Base-by-base conservation (phyloP, 768 basidiomycete genomes). In the Hirschioporus abietinus region DNA sequence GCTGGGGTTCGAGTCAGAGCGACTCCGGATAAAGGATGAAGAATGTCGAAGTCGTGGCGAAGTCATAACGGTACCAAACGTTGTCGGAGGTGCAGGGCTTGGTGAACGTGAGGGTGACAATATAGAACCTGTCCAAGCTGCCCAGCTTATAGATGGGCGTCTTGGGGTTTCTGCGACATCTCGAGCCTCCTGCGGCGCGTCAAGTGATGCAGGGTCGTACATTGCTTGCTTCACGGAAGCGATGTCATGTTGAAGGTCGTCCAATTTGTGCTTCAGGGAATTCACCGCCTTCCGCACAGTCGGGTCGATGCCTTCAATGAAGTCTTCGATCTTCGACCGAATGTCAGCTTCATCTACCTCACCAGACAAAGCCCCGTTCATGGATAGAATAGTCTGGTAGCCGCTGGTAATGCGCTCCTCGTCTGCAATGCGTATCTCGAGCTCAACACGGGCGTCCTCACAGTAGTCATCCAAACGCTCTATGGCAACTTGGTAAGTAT, bases 401-500 rank as follows among this genome's bases (percentile, higher is more conserved):
- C 91, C 91, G 8, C 81, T 82, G 7, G 80, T 78, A 0, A 88
- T 79, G 17, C 93, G 81, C 12, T 81, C 82, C 68, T 91, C 91
- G 72, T 95, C 92, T 1, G 89, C 83, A 10, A 88, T 77, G 25
- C 86, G 84, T 57, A 94, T 93, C 76, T 94, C 92, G 24, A 95
- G 77, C 72, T 94, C 92, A 10, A 95, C 92, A 0, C 90, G 85
- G 0, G 86, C 86, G 69, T 93, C 92, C 73, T 93, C 92, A 5
- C 84, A 84, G 72, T 84, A 91, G 72, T 95, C 90, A 64, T 86
- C 81, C 58, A 95, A 79, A 8, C 92, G 81, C 26, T 85, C 80
- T 20, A 90, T 76, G 6, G 86, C 88, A 0, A 78, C 79, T 23
- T 76, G 77, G 3, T 72, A 68, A 12, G 69, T 36, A 1, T 75